A percentile compares a stretch with the other conserved stretches of the same genome.
phyloP scores from a whole-genome alignment of 1,284 basidiomycete genomes.

The Phenoliferia sp. region DNA sequence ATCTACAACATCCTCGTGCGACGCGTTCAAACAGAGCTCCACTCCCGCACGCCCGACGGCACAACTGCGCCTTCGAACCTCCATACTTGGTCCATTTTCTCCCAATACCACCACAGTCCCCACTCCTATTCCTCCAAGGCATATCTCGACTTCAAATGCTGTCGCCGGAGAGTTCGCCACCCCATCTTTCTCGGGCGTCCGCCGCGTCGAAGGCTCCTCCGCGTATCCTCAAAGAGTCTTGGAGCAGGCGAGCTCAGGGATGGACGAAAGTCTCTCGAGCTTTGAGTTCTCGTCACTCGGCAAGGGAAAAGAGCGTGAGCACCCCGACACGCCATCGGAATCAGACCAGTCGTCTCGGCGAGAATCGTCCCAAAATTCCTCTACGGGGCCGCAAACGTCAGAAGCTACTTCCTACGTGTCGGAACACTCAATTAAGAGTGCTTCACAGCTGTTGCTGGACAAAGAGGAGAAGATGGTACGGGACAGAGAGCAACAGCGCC shows the following conservation, averaged over 20 bases:
- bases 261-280: not conserved
- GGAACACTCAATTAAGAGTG: not conserved
- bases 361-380: not conserved
- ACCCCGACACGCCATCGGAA: not conserved
- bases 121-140: no score
- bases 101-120: no score
- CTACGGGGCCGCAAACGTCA: not conserved
- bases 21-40: no score
- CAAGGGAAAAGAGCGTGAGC: not conserved
- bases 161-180: no score
- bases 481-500: not conserved
- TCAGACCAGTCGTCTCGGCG: not conserved
- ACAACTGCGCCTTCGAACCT: no score
- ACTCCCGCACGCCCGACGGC: no score
- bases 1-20: no score
- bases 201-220: not conserved
- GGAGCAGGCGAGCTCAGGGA: not conserved
- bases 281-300: not conserved
- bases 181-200: no score
- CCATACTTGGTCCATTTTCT: no score
- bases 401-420: not conserved
- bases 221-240: not conserved
- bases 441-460: not conserved
- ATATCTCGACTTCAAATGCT: no score
- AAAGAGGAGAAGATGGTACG: not conserved